phyloP scores from a whole-genome alignment of 2,329 filamentous ascomycete genomes.

The Colletotrichum sojae region DNA sequence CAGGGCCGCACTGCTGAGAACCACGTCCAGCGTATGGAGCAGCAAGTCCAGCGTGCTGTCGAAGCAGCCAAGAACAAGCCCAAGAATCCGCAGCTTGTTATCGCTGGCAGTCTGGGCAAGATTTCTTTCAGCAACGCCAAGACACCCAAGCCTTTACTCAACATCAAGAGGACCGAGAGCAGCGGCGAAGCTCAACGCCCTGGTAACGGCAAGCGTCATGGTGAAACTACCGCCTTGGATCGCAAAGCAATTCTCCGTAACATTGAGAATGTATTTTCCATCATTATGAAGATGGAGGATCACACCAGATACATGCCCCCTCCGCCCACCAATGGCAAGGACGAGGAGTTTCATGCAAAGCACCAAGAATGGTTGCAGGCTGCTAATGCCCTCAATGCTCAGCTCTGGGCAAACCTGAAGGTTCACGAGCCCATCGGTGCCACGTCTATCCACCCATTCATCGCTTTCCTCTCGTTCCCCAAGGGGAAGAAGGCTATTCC shows the following conservation, averaged over 20 bases:
- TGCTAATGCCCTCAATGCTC: constrained; percentile 79
- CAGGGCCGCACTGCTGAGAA: constrained; percentile 91
- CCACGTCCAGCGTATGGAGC: constrained; percentile 98
- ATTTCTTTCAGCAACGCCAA: constrained; percentile 99
- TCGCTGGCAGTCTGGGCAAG: constrained; percentile 96
- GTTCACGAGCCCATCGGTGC: constrained; percentile 91
- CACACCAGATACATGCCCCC: constrained; percentile 85
- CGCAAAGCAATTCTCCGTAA: constrained; percentile 87
- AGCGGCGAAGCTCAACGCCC: constrained; percentile 70
- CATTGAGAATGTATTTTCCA: constrained; percentile 90
- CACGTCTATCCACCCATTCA: constrained; percentile 90
- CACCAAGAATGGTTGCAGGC: constrained; percentile 86
- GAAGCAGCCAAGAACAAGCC: constrained; percentile 98
- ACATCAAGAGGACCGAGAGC: constrained; percentile 90
- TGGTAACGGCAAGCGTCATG: constrained; percentile 59
- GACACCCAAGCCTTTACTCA: constrained; percentile 93
- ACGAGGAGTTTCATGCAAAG: constrained; percentile 78
- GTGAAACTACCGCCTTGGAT: constrained; percentile 70
- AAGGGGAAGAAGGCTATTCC: constrained; percentile 98
- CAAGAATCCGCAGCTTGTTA: constrained; percentile 97
- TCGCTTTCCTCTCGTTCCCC: constrained; percentile 91
- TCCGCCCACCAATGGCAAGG: constrained; percentile 71
- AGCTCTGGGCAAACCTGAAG: constrained; percentile 89
- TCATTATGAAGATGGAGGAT: constrained; percentile 94
- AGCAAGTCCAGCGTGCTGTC: constrained; percentile 96